Conservation (phyloP, 1,284 basidiomycete species). For the Paramarasmius palmivorus region DNA sequence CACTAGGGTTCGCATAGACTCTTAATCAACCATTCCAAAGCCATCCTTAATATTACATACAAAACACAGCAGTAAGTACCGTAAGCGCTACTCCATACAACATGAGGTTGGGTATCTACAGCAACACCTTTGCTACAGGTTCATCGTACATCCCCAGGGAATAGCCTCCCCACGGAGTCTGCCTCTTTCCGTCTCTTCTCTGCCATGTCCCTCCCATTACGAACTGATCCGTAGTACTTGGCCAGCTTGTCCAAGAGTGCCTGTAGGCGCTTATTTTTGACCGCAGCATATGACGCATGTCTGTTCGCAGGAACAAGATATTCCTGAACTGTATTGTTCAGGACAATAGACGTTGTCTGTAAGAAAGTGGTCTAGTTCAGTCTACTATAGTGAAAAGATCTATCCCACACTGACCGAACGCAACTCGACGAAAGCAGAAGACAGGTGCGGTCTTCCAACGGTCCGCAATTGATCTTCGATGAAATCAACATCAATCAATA, state of each 20-base stretch:
- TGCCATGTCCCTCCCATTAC: constrained; percentile 64
- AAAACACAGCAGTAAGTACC: constrained; percentile 1
- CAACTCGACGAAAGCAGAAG: constrained; percentile 79
- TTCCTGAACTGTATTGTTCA: constrained; percentile 75
- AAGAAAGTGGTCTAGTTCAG: constrained; percentile 17
- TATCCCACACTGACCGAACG: constrained; percentile 67
- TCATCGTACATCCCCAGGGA: constrained; percentile 63
- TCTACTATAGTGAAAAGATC: constrained; percentile 2
- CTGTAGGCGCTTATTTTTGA: constrained; percentile 78
- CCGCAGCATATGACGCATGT: constrained; percentile 67
- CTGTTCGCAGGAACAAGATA: constrained; percentile 78
- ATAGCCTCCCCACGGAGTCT: constrained; percentile 71
- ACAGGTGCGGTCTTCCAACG: constrained; percentile 70
- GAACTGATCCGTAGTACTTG: constrained; percentile 61
- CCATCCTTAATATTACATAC: constrained; percentile 3
- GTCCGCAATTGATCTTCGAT: constrained; percentile 80
- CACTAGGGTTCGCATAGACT: constrained; percentile 9
- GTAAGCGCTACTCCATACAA: constrained; percentile 11
- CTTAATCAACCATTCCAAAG: constrained; percentile 12
- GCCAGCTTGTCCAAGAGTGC: constrained; percentile 81
- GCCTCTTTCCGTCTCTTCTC: constrained; percentile 79
- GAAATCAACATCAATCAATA: constrained; percentile 83
- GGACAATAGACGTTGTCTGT: constrained; percentile 78
- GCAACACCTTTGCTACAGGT: neutral
- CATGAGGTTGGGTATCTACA: constrained; percentile 3